Conservation (phyloP, 2,329 filamentous ascomycete species). For the Parasarocladium wereldwijsianum region DNA sequence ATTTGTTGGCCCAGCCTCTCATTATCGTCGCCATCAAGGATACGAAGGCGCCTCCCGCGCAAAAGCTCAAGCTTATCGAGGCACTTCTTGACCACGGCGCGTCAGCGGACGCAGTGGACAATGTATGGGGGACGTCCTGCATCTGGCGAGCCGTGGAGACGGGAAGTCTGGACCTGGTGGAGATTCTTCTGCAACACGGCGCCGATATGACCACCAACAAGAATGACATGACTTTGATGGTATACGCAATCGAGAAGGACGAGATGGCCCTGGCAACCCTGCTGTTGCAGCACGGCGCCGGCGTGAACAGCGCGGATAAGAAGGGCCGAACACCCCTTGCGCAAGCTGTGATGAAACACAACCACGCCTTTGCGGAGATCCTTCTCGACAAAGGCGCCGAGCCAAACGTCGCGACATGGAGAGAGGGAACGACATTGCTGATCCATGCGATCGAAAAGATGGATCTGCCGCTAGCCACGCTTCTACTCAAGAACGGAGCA, state of each 20-base stretch:
- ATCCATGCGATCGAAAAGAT: constrained; percentile 15
- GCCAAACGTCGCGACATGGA: too few relatives aligned
- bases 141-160: constrained; percentile 14
- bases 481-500: constrained; percentile 17
- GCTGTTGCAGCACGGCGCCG: constrained; percentile 29
- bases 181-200: constrained; percentile 15
- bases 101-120: constrained; percentile 13
- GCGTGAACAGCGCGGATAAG: constrained; percentile 23
- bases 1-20: constrained; percentile 16
- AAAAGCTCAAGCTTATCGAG: constrained; percentile 13
- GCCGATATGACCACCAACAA: constrained; percentile 11
- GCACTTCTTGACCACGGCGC: constrained; percentile 20
- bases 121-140: constrained; percentile 9
- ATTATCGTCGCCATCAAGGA: constrained; percentile 17
- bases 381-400: too few relatives aligned
- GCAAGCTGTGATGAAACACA: constrained; percentile 15
- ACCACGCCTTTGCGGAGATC: too few relatives aligned
- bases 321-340: constrained; percentile 17
- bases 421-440: constrained; percentile 16
- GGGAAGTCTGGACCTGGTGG: constrained; percentile 11
- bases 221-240: constrained; percentile 6
- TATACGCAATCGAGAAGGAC: constrained; percentile 9
- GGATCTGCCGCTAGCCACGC: constrained; percentile 9
- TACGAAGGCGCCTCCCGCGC: constrained; percentile 10
- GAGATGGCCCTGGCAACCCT: constrained; percentile 2